These are phyloP conservation scores for Polygonum maritimum DNA, from an alignment of 148 eudicot genomes.

Conservation along the genomic window DNA sequence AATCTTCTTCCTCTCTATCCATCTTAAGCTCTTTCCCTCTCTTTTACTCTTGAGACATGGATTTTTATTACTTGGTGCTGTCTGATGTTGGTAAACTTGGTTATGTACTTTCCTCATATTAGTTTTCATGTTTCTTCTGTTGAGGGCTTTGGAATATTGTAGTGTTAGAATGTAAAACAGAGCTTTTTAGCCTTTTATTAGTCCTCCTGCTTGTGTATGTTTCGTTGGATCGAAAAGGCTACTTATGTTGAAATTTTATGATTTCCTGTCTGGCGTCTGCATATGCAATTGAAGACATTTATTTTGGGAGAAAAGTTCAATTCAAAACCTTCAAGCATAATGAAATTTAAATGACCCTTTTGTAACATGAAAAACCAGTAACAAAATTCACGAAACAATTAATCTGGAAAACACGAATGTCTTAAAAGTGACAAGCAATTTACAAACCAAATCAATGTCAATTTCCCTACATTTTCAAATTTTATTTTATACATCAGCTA, in stretches of 20 bases:
- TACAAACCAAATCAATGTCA: not conserved
- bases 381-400: too few relatives aligned
- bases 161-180: not conserved
- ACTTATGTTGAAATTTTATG: too few relatives aligned
- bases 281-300: too few relatives aligned
- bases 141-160: not conserved
- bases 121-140: not conserved
- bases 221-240: not conserved
- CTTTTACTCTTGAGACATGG: not conserved
- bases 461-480: not conserved
- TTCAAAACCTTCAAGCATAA: too few relatives aligned
- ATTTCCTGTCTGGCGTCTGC: too few relatives aligned
- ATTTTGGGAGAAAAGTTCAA: too few relatives aligned
- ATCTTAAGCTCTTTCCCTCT: not conserved
- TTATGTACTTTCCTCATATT: not conserved
- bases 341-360: too few relatives aligned
- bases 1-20: not conserved
- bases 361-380: too few relatives aligned
- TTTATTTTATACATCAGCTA: not conserved
- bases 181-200: not conserved
- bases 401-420: too few relatives aligned
- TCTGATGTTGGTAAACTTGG: not conserved
- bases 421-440: not conserved
- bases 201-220: not conserved
- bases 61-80: not conserved